These are phyloP conservation scores for Fraxinus velutina DNA, from an alignment of 305 asterid genomes.

Conservation along the genomic window DNA sequence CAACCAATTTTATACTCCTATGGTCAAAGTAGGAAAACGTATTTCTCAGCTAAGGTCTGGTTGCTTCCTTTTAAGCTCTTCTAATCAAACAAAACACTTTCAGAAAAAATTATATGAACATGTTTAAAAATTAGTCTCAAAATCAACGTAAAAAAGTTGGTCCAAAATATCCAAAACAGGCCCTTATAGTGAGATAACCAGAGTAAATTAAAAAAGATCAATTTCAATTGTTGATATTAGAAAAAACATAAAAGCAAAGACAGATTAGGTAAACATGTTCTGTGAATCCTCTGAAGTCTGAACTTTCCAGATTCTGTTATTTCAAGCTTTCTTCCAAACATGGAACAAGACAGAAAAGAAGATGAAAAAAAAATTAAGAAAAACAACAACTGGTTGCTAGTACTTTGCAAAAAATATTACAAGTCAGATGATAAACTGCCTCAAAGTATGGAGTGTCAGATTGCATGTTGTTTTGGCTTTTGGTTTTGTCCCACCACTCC, in stretches of 20 bases:
- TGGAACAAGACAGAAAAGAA: conserved; percentile 16
- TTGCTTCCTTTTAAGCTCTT: background rate
- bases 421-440: conserved; percentile 11
- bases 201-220: background rate
- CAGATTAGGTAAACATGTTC: conserved; percentile 17
- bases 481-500: conserved; percentile 15
- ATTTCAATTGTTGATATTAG: background rate
- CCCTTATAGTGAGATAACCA: background rate
- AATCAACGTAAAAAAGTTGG: background rate
- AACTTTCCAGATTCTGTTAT: background rate
- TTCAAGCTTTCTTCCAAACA: conserved; percentile 2
- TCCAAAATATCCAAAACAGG: background rate
- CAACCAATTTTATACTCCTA: background rate
- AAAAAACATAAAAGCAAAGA: background rate
- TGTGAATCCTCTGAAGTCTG: conserved; percentile 2
- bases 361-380: conserved; percentile 10
- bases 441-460: conserved; percentile 32
- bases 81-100: background rate
- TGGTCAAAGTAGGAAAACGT: background rate
- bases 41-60: background rate
- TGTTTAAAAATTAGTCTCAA: background rate
- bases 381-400: background rate
- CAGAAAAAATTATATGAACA: background rate
- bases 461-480: conserved; percentile 32
- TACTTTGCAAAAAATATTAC: background rate